Evolutionary conservation across 495 filamentous ascomycete genomes (phyloP), one percentile per base, ranked within the genome.

Genomic region (Tricharina praecox): DNA sequence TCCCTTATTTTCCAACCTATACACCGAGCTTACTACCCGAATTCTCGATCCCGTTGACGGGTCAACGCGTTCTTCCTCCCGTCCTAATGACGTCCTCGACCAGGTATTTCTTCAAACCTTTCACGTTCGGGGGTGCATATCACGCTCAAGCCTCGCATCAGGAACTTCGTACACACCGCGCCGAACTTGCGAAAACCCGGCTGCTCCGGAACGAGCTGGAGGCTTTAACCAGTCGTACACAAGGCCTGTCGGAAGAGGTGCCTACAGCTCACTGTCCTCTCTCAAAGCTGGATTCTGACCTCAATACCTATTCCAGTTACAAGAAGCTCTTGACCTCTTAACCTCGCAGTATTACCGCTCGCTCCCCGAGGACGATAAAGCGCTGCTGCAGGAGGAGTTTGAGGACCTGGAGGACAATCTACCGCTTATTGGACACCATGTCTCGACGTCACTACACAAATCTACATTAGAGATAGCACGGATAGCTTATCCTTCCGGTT

Each of bases 91-190:
- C 46, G 53, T 46, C 26, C 50, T 54, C 16, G 57, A 61, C 45
- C 53, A 60, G 36, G 51, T 36, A 51, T 20, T 36, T 11, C 32
- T 16, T 18, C 40, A 18, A 48, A 25, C 8, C 30, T 25, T 24
- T n/a, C n/a, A n/a, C n/a, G n/a, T n/a, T n/a, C 34, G 19, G 11
- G n/a, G 15, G 7, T 36, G 28, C 32, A 16, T 23, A n/a, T 43
- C 38, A 23, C 2, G 18, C 24, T 18, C 8, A 20, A n/a, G 13
- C 26, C n/a, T 36, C 34, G n/a, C n/a, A n/a, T 1, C 32, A 60
- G 45, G 53, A 56, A 34, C 56, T 61, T n/a, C 48, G 58, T 16
- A 60, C 58, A 1, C 51, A 61, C 37, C 47, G 58, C 23, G 58
- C 58, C 20, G 58, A 61, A 25, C 53, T 60, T 5, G 57, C 58